A percentile compares a stretch with the other conserved stretches of the same genome.
These are phyloP conservation scores for Danielia reshetovae DNA, from an alignment of 805 yeast species.

Conservation along the genomic window DNA sequence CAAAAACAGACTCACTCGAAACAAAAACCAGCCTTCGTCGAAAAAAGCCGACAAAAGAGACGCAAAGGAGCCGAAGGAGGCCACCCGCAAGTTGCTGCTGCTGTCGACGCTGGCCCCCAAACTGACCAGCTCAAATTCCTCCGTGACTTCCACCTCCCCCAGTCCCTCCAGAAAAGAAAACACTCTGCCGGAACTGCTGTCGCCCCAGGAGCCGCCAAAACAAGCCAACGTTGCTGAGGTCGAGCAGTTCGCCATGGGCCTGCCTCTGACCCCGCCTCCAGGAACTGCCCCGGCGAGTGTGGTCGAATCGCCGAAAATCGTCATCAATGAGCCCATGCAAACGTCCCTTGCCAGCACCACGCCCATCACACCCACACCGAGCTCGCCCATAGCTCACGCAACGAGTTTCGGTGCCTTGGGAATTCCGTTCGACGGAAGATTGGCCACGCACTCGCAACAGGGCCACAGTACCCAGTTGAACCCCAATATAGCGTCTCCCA, in stretches of 20 bases:
- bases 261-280: constrained; percentile 3
- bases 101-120: constrained; percentile 8
- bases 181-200: background rate
- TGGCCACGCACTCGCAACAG: constrained; percentile 16
- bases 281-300: background rate
- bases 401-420: constrained; percentile 3
- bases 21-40: constrained; percentile 30
- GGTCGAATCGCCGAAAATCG: constrained; percentile 13
- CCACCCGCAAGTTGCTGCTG: constrained; percentile 4
- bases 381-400: constrained; percentile 8
- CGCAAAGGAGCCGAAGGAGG: constrained; percentile 35
- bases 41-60: constrained; percentile 36
- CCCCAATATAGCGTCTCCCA: constrained; percentile 56
- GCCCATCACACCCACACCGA: constrained; percentile 17
- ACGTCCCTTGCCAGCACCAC: constrained; percentile 12
- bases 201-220: background rate
- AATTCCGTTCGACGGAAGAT: constrained; percentile 10
- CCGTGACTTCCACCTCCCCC: constrained; percentile 31
- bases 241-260: constrained; percentile 1
- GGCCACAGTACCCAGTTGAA: constrained; percentile 45
- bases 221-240: constrained; percentile 1
- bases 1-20: constrained; percentile 50
- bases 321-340: constrained; percentile 17
- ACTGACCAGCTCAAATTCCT: constrained; percentile 17
- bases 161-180: constrained; percentile 26